Percentiles rank a stretch among this genome's conserved stretches.
These are phyloP conservation scores for Tricholoma bakamatsutake DNA, from an alignment of 768 basidiomycete species.

Conservation along the genomic window DNA sequence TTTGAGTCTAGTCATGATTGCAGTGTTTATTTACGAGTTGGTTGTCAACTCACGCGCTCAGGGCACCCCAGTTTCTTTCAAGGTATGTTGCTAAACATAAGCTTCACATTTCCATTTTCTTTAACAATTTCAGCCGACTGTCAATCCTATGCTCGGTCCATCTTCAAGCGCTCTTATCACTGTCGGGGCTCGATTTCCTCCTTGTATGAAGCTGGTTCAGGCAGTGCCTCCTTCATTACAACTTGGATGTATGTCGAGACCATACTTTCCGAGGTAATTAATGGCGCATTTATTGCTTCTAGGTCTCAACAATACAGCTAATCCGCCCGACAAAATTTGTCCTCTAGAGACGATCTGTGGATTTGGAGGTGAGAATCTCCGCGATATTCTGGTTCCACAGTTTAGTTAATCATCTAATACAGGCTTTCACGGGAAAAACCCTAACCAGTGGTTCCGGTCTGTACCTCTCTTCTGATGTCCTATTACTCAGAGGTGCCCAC, in stretches of 20 bases:
- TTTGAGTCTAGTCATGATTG: slow-evolving; percentile 62
- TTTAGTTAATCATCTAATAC: background rate
- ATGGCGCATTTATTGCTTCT: slow-evolving; percentile 1
- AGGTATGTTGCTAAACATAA: slow-evolving; percentile 36
- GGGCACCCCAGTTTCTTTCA: slow-evolving; percentile 81
- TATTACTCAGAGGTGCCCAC: background rate
- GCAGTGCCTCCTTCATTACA: slow-evolving; percentile 47
- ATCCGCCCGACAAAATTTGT: slow-evolving; percentile 66
- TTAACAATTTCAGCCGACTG: slow-evolving; percentile 46
- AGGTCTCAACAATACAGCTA: slow-evolving; percentile 84
- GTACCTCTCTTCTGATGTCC: slow-evolving; percentile 4
- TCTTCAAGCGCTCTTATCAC: slow-evolving; percentile 78
- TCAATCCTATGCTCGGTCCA: slow-evolving; percentile 92
- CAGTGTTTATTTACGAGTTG: slow-evolving; percentile 80
- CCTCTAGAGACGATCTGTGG: slow-evolving; percentile 81
- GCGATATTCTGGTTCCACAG: slow-evolving; percentile 6
- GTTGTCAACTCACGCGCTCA: slow-evolving; percentile 69
- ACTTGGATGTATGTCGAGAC: slow-evolving; percentile 48
- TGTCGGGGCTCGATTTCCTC: slow-evolving; percentile 87
- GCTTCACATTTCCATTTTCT: background rate
- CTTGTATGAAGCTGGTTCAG: slow-evolving; percentile 78
- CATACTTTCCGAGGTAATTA: background rate
- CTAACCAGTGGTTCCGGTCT: slow-evolving; percentile 46
- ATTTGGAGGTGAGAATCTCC: slow-evolving; percentile 45
- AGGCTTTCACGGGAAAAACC: slow-evolving; percentile 37